A percentile compares a stretch with the other conserved stretches of the same genome.
Evolutionary conservation across 2,329 filamentous ascomycete species (phyloP).

Genomic region (Colletotrichum somersetense): DNA sequence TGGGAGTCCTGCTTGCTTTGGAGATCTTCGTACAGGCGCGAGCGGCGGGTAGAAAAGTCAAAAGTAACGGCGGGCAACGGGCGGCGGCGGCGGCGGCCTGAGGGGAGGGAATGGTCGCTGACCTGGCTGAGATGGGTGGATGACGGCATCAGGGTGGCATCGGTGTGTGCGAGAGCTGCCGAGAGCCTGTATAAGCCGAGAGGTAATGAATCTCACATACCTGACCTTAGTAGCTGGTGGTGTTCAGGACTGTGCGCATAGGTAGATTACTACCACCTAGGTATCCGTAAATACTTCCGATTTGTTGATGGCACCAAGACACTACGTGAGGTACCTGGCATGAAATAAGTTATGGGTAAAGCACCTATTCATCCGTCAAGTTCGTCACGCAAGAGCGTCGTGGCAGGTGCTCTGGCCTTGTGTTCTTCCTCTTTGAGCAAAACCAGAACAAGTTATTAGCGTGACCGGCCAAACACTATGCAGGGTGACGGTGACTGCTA

Average conservation of each 20-base stretch:
- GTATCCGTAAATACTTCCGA: background rate
- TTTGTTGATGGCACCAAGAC: constrained; percentile 22
- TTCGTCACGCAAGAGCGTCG: background rate
- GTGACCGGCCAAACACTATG: background rate
- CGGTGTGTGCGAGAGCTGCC: background rate
- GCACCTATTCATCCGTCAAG: background rate
- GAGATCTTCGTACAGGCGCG: background rate
- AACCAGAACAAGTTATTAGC: constrained; percentile 1
- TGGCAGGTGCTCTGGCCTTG: constrained; percentile 20
- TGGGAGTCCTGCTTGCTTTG: constrained; percentile 7
- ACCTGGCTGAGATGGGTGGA: constrained; percentile 9
- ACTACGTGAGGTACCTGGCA: constrained; percentile 20
- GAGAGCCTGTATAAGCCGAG: background rate
- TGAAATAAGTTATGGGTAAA: background rate
- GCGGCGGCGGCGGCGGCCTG: background rate
- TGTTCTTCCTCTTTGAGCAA: constrained; percentile 8
- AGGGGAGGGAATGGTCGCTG: background rate
- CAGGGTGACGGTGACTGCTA: background rate
- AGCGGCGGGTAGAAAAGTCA: background rate
- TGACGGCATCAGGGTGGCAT: constrained; percentile 13
- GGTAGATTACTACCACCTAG: background rate
- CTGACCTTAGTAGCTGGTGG: background rate
- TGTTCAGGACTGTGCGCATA: background rate
- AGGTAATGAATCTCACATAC: too few species aligned
- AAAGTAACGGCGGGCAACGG: constrained; percentile 2